Evolutionary conservation across 2,329 filamentous ascomycete genomes (phyloP), one percentile per base, ranked within the genome.

Genomic region (Fusarium odoratissimum): DNA sequence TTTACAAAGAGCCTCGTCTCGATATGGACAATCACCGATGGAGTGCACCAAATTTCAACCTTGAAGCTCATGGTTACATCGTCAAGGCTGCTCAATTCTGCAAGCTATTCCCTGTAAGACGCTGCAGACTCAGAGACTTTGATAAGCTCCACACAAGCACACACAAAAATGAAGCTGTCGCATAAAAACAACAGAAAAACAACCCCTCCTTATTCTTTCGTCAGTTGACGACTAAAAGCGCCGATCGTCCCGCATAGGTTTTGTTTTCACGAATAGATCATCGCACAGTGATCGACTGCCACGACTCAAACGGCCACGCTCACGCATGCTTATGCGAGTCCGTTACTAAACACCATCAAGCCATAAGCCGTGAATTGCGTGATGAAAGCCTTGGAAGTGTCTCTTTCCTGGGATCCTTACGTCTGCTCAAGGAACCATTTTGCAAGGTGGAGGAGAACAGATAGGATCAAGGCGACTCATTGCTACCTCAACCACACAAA

Each of bases 251-350:
- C 54, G 30, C 57, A 57, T 28, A 52, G 51, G 60, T 67, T 73
- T 60, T 55, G 30, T 58, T 59, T 64, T 41, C 55, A 61, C 42
- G 48, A 73, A 71, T 44, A 56, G 67, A 73, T 69, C 63, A 56
- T 64, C 61, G 64, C 71, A 67, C 55, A 59, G 55, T 74, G 71
- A 73, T 73, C 71, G 67, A 33, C 61, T 71, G 58, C 62, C 71
- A 74, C 71, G 59, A 73, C 60, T 65, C 60, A 74, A 69, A 69
- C 56, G 71, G 56, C 71, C 58, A 42, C 61, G 61, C 70, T 65
- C 60, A 65, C 41, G 45, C 69, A 72, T 73, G 71, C 71, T 71
- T 61, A 68, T 68, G 62, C 57, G 46, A 57, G 46, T 37, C 59
- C 56, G 64, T 66, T 54, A 55, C 45, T 65, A 21, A 48, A 73